Conservation (phyloP, 192 early-diverging fungal genomes). For the Coemansia sp. region DNA sequence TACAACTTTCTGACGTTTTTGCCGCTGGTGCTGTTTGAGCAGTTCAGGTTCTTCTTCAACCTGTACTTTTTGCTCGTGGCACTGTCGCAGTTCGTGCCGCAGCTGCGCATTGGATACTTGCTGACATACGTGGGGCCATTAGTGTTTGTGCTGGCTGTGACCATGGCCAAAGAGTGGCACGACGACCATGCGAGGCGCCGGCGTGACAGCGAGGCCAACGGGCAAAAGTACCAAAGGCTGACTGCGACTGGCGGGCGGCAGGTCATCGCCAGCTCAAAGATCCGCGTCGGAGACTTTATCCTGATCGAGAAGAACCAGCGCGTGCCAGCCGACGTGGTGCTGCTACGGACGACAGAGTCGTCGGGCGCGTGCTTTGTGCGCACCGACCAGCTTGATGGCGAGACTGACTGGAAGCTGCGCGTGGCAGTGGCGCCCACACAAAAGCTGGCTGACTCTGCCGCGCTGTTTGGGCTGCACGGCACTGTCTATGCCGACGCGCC, state of each 20-base stretch:
- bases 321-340: constrained; percentile 89
- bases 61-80: constrained; percentile 92
- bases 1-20: constrained; percentile 80
- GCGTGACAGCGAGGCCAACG: constrained; percentile 88
- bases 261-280: constrained; percentile 73
- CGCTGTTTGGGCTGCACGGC: constrained; percentile 64
- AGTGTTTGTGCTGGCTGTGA: constrained; percentile 85
- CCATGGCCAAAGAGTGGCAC: constrained; percentile 88
- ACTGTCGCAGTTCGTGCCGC: constrained; percentile 87
- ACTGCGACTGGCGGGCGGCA: constrained; percentile 58
- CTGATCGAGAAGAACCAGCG: constrained; percentile 83
- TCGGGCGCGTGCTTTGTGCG: constrained; percentile 91
- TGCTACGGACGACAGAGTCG: constrained; percentile 80
- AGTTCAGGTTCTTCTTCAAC: constrained; percentile 97
- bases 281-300: constrained; percentile 88
- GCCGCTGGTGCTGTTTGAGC: constrained; percentile 79
- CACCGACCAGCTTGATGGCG: constrained; percentile 96
- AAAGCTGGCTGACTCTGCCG: constrained; percentile 61
- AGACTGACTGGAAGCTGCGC: constrained; percentile 96
- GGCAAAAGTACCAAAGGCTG: constrained; percentile 73
- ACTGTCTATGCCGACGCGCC: constrained; percentile 87
- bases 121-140: constrained; percentile 93
- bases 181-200: constrained; percentile 84
- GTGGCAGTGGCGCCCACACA: constrained; percentile 83
- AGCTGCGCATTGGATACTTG: constrained; percentile 78